Base-by-base conservation (phyloP, 2,329 filamentous ascomycete species). In the Cladosporium sp. region DNA sequence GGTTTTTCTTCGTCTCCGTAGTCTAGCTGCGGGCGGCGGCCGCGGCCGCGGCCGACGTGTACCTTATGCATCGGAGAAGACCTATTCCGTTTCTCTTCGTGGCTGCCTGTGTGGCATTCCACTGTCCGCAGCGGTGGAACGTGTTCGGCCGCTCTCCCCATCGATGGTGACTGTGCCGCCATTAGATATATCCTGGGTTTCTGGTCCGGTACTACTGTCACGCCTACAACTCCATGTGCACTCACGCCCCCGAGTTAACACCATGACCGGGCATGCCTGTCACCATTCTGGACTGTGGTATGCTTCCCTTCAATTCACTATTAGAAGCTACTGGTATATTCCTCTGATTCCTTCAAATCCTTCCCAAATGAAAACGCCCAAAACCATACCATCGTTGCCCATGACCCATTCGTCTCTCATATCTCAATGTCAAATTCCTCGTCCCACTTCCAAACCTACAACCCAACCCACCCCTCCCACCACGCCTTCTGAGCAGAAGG, bases 401-500 rank as follows among this genome's bases (percentile, higher is more conserved):
- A 14, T 23, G 23, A 33, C 52, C 7, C n/a, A 33, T 21, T 33
- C 52, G 10, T 55, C 28, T 1, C 52, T 31, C 52, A 21, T 55
- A 14, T 18, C 26, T 23, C 29, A 16, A 29, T 21, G 21, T 33
- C 11, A 10, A 14, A 12, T 6, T 55, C 29, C 7, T n/a, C 11
- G n/a, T 7, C 31, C 21, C 52, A 55, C n/a, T 29, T 29, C 28
- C 31, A 7, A 31, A 12, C 52, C 7, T 21, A 55, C 16, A 21
- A n/a, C 10, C 56, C 35, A 46, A 59, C 35, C 56, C 56, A 59
- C 2, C 56, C 37, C 40, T 63, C 64, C 49, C 67, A 44, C 62
- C 62, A 67, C 21, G 66, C 66, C 37, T 44, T 64, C 31, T 57
- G 46, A 21, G 33, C 33, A 35, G 33, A 35, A 35, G 68, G 68